phyloP scores from a whole-genome alignment of 2,329 filamentous ascomycete species.

The Fusarium sp. region DNA sequence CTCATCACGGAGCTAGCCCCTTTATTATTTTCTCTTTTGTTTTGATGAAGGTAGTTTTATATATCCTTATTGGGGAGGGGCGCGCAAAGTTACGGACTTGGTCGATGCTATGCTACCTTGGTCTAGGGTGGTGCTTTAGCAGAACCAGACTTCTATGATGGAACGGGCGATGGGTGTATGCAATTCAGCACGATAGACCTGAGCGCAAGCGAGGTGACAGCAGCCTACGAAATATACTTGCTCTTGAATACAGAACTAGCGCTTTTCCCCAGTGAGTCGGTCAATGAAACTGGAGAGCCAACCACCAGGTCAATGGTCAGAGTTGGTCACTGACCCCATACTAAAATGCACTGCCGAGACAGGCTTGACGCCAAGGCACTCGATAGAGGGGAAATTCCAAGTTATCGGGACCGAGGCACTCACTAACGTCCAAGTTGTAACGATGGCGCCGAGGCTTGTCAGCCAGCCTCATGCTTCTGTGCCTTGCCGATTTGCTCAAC shows the following conservation, averaged over 20 bases:
- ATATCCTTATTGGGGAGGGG: conserved; percentile 30
- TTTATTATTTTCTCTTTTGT: conserved; percentile 1
- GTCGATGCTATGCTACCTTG: conserved; percentile 6
- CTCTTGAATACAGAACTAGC: conserved; percentile 4
- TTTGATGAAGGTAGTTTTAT: conserved; percentile 15
- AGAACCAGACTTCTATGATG: conserved; percentile 2
- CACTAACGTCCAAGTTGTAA: conserved; percentile 4
- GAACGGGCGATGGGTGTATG: conserved; percentile 21
- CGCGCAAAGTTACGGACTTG: conserved; percentile 21
- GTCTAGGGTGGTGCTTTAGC: neutral
- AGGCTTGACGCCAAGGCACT: conserved; percentile 10
- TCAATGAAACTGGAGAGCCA: conserved; percentile 1
- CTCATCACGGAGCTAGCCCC: neutral
- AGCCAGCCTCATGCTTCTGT: conserved; percentile 32
- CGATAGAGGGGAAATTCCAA: conserved; percentile 5
- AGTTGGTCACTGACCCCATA: neutral
- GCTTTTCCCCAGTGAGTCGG: neutral
- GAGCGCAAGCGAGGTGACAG: conserved; percentile 23
- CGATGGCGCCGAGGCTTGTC: conserved; percentile 13
- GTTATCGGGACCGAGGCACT: conserved; percentile 19
- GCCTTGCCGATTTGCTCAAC: conserved; percentile 17
- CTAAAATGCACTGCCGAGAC: conserved; percentile 7
- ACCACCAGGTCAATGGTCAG: neutral
- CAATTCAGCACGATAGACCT: conserved; percentile 13
- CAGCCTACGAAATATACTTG: conserved; percentile 20